phyloP scores from a whole-genome alignment of 2,329 filamentous ascomycete genomes.

The Colletotrichum sp. region DNA sequence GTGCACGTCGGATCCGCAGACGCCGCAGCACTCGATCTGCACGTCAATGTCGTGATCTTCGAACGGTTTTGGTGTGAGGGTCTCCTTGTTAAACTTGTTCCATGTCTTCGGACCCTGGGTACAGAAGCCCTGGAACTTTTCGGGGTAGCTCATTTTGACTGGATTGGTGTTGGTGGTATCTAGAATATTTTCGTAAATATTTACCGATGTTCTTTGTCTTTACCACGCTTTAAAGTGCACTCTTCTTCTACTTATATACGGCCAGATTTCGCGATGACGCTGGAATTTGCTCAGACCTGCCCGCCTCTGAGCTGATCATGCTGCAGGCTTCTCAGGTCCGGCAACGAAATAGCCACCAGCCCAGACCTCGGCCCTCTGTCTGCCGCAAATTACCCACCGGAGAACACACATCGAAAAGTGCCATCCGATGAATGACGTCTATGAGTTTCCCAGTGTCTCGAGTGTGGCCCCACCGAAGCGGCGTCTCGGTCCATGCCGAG shows the following conservation, averaged over 20 bases:
- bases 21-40: constrained; percentile 71
- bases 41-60: constrained; percentile 56
- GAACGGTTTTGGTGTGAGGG: constrained; percentile 41
- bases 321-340: background rate
- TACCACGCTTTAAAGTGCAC: background rate
- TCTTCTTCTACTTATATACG: background rate
- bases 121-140: constrained; percentile 47
- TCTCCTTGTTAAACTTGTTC: constrained; percentile 42
- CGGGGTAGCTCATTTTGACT: constrained; percentile 45
- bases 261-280: background rate
- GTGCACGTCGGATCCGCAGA: constrained; percentile 67
- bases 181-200: background rate
- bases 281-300: background rate
- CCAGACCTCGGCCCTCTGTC: background rate
- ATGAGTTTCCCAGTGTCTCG: background rate
- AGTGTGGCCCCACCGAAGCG: background rate
- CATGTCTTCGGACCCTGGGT: constrained; percentile 45
- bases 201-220: background rate
- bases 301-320: background rate
- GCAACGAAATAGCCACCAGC: background rate
- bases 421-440: constrained; percentile 12
- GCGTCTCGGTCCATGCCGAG: background rate
- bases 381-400: background rate
- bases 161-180: background rate
- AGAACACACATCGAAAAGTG: background rate